Percentiles rank a stretch among this genome's conserved stretches.
Conservation (phyloP, 805 yeast genomes). For the Ogataea henricii region DNA sequence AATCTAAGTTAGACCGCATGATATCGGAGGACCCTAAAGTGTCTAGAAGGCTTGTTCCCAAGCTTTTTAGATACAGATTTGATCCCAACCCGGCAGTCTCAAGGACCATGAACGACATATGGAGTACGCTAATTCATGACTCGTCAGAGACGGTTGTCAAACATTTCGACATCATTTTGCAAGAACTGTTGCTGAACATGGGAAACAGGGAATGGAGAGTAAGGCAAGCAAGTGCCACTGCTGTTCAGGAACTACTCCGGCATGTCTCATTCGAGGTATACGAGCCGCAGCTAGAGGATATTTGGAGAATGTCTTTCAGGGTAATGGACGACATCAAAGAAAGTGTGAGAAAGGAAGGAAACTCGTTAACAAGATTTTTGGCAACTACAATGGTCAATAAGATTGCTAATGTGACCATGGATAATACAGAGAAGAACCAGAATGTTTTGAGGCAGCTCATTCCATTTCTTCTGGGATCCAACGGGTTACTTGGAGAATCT, state of each 20-base stretch:
- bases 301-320: conserved; percentile 89
- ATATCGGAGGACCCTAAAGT: conserved; percentile 54
- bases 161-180: conserved; percentile 59
- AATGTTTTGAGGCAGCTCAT: conserved; percentile 57
- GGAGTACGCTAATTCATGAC: conserved; percentile 69
- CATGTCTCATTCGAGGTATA: conserved; percentile 56
- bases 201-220: conserved; percentile 90
- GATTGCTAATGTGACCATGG: conserved; percentile 47
- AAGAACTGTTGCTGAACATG: conserved; percentile 67
- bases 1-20: conserved; percentile 67
- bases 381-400: conserved; percentile 62
- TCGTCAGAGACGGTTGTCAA: conserved; percentile 53
- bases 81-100: conserved; percentile 82
- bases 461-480: conserved; percentile 77
- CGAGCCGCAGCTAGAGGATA: conserved; percentile 54
- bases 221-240: conserved; percentile 82
- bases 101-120: conserved; percentile 82
- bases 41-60: conserved; percentile 70
- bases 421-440: conserved; percentile 41
- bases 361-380: conserved; percentile 62
- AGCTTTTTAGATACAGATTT: conserved; percentile 77
- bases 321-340: conserved; percentile 93
- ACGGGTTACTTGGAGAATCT: conserved; percentile 82
- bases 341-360: conserved; percentile 83
- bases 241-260: conserved; percentile 67